Evolutionary conservation across 2,329 filamentous ascomycete species (phyloP), one percentile per base, ranked within the genome.

Genomic region (Ophiostoma perfectum): DNA sequence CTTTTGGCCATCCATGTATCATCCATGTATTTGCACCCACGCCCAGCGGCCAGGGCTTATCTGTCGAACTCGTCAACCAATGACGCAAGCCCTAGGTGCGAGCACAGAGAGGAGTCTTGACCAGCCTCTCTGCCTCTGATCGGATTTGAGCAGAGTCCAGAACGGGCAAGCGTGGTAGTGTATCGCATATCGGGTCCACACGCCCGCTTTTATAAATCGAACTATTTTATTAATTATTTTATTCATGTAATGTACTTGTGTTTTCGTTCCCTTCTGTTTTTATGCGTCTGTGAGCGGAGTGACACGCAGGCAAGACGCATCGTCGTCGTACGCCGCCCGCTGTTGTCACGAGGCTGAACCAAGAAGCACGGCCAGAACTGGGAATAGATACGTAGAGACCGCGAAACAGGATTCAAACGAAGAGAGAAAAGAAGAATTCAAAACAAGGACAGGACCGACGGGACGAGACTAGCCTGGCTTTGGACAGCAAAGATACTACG

Each of bases 1-100:
- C 49, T 55, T 55, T 27, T 18, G 49, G 18, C 18, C 49, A 55
- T 14, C 18, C 47, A 55, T 55, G n/a, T 52, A 14, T 55, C 16
- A 12, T 38, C 3, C n/a, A 55, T 55, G 49, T 55, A 27, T 18
- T 18, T 55, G 49, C 27, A 55, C 18, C 36, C 27, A 60, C 27
- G 39, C 55, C 38, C 27, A 39, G 16, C 36, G 27, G 39, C 36
- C n/a, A 55, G 49, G 49, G 62, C 62, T 66, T 65, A 68, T 68
- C 63, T 66, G 18, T 14, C 12, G 18, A 55, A 39, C 42, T 68
- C 64, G 64, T 66, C 67, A 66, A 66, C 67, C 67, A 68, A 68
- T 68, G 67, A 66, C 67, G 67, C 67, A 68, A 68, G 67, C 67
- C 52, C 14, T 14, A 27, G 39, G 8, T 63, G 45, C 27, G 27